Evolutionary conservation across 2,329 filamentous ascomycete species (phyloP), one percentile per base, ranked within the genome.

Genomic region (Seiridium unicorne): DNA sequence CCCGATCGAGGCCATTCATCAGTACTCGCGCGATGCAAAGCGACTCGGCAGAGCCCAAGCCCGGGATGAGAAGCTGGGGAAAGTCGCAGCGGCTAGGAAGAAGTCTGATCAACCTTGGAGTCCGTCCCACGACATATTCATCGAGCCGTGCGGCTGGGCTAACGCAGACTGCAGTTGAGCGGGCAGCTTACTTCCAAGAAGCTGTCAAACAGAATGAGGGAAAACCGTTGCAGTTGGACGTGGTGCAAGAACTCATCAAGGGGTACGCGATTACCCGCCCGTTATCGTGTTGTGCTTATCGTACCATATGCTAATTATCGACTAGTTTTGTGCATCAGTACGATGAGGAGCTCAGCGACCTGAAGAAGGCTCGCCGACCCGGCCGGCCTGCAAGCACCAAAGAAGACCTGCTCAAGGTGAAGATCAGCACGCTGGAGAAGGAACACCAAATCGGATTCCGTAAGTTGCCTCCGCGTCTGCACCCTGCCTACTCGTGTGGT

Each of bases 381-480:
- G 94, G 94, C 13, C 84, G 94, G 57, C 93, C 94, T 7, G 82
- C 92, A 18, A 91, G 83, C 69, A 86, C 87, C 31, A 88, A 86
- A 62, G 92, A 97, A 73, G 91, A 93, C 65, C 78, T 91, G 26
- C 79, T 98, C 44, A 88, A 87, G 72, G 82, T 91, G 68, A 89
- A 87, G 64, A 88, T 91, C 58, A 82, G 84, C 11, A 78, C 78
- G 1, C 89, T 97, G 64, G 82, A 89, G 70, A 89, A 89, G 66
- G 95, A 99, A 78, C 91, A 91, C 65, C 84, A 89, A 64, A 87
- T 87, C 57, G 95, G 95, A 0, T 96, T 97, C 70, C 90, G 91
- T 92, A 66, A 67, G 85, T 78, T 34, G 5, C 49, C 34, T 13
- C 42, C 18, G 44, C 49, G 31, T 7, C 7, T 40, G 10, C 13